Evolutionary conservation across 352 stramenopile genomes (phyloP), one percentile per base, ranked within the genome.

Genomic region (Phytophthora europaea): DNA sequence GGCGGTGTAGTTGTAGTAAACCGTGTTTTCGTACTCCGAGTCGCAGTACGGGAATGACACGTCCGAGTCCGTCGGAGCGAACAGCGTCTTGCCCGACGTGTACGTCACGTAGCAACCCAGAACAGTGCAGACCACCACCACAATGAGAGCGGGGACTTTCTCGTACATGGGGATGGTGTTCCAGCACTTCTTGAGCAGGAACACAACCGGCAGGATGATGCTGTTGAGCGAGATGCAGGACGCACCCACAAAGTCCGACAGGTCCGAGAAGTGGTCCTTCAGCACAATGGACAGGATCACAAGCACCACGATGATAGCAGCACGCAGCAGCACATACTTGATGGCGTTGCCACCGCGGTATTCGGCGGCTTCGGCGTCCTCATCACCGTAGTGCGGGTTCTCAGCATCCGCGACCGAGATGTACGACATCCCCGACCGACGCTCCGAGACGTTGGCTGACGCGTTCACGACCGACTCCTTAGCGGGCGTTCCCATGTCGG

Each of bases 141-240:
- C 66, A 6, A 28, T 16, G 3, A 73, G 4, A 68, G 61, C 48
- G 9, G 66, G 66, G 16, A 56, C 4, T 52, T 73, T 73, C 52
- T 73, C 66, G 38, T 58, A 73, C 40, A 73, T 64, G 4, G 67
- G 60, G 33, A 74, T 50, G 5, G 60, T 65, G 28, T 20, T 34
- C 67, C 67, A 74, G 61, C 67, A 74, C 61, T 74, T 74, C 43
- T 74, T 74, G 43, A 74, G 67, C 16, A 74, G 61, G 34, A 74
- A 74, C 9, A 74, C 18, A 26, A 74, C 65, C 33, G 67, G 67
- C 31, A 75, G 53, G 60, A 87, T 69, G 64, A 87, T 87, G 38
- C 74, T 83, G 78, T 78, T 83, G 26, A 83, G 65, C 48, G 75
- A 80, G 50, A 83, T 80, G 40, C 76, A 76, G 38, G 80, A 84